Evolutionary conservation across 2,329 filamentous ascomycete species (phyloP).

Genomic region (Apiospora arundinis): DNA sequence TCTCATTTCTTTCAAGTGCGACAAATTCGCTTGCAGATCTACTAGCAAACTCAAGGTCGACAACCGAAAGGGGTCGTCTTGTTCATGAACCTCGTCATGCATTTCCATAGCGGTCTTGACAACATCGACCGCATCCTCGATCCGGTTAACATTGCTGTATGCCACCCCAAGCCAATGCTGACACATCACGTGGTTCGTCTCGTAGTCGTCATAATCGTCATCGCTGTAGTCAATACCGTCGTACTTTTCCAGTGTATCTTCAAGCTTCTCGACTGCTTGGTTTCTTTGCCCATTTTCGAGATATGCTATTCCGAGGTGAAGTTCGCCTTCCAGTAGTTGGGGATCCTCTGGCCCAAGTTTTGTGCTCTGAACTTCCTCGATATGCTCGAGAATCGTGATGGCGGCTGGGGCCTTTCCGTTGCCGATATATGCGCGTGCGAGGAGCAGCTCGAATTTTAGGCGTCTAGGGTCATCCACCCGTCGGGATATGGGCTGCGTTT

Average conservation of each 20-base stretch:
- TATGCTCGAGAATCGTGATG: constrained; percentile 25
- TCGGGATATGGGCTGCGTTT: background rate
- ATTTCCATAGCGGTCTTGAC: constrained; percentile 32
- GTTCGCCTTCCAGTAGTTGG: background rate
- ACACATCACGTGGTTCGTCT: background rate
- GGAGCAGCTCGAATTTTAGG: background rate
- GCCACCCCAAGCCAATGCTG: constrained; percentile 29
- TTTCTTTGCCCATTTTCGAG: background rate
- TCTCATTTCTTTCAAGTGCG: too few relatives aligned
- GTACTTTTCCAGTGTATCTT: constrained; percentile 17
- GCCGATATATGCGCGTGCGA: constrained; percentile 16
- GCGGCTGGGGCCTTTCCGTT: constrained; percentile 24
- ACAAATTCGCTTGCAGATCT: too few relatives aligned
- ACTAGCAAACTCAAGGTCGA: constrained; percentile 15
- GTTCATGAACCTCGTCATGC: constrained; percentile 18
- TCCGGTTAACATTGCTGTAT: constrained; percentile 28
- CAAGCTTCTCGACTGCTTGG: constrained; percentile 26
- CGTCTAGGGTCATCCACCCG: background rate
- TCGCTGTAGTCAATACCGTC: background rate
- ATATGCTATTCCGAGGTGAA: background rate
- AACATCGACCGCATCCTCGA: constrained; percentile 31
- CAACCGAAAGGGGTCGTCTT: constrained; percentile 25
- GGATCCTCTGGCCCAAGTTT: constrained; percentile 1
- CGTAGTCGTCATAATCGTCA: background rate
- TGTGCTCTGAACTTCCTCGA: background rate